Evolutionary conservation across 257 asterid genomes (phyloP), one percentile per base, ranked within the genome.

Genomic region (Jacaranda mimosifolia): DNA sequence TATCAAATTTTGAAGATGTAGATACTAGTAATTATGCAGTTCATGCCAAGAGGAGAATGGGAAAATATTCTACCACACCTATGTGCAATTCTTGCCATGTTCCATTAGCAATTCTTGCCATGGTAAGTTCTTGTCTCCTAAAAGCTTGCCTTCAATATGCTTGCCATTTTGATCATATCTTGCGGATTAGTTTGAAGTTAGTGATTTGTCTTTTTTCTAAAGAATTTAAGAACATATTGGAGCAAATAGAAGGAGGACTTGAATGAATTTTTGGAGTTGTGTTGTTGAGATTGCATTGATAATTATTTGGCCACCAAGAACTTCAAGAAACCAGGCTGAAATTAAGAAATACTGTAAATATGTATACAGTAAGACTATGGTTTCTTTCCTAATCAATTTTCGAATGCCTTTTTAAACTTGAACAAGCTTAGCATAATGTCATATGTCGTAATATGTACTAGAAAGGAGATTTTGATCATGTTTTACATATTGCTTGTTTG

Each of bases 91-190:
- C n/a, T n/a, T n/a, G n/a, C n/a, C n/a, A n/a, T n/a, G n/a, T n/a
- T n/a, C n/a, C n/a, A n/a, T n/a, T n/a, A n/a, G n/a, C 99, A 96
- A 77, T 85, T 89, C 75, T 81, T 91, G 85, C 97, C 97, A 49
- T 83, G 58, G 99, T 95, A 73, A 77, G 97, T 80, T 49, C 60
- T 79, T 35, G 70, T 74, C 63, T 55, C 51, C 59, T 42, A 15
- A 19, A 55, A n/a, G 35, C 53, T 19, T 21, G 48, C 52, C 4
- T 35, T 36, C 39, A 62, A 42, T 19, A 55, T 40, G 76, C 74
- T 67, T 63, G 32, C 48, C 49, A 7, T 60, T 79, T 69, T 39
- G 4, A 73, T 70, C 19, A 45, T 76, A 59, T 45, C 63, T 39
- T 74, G 38, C n/a, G 36, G 10, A 35, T 68, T 76, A 6, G n/a